Conservation (phyloP, 73 alveolate genomes). For the Paramecium tetraurelia region DNA sequence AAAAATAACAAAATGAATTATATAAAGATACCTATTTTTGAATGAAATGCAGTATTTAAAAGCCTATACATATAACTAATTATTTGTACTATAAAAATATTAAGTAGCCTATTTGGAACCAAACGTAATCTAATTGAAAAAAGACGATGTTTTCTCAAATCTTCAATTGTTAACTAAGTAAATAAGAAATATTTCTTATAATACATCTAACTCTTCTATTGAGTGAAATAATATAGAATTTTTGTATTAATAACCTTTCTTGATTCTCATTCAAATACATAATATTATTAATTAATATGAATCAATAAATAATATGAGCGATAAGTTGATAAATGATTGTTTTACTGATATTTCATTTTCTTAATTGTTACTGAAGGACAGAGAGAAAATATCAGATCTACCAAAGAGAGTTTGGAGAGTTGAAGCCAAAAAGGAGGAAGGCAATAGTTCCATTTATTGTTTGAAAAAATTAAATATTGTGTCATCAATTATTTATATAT, state of each 20-base stretch:
- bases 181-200: too few species aligned
- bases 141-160: background rate
- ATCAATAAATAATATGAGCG: too few species aligned
- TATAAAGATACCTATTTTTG: too few species aligned
- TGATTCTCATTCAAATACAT: too few species aligned
- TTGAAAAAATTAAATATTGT: slow-evolving; percentile 38
- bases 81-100: too few species aligned
- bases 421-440: slow-evolving; percentile 72
- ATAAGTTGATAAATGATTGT: slow-evolving; percentile 56
- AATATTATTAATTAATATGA: too few species aligned
- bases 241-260: too few species aligned
- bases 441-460: slow-evolving; percentile 82
- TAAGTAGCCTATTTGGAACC: background rate
- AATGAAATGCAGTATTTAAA: too few species aligned
- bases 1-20: too few species aligned
- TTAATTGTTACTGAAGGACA: slow-evolving; percentile 78
- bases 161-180: too few species aligned
- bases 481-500: background rate
- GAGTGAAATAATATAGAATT: too few species aligned
- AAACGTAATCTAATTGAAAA: background rate
- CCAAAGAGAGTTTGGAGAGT: slow-evolving; percentile 71
- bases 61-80: background rate
- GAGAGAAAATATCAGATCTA: slow-evolving; percentile 74
- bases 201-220: background rate
- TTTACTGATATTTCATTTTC: slow-evolving; percentile 51